Evolutionary conservation across 495 filamentous ascomycete genomes (phyloP).

Genomic region (Amphirosellinia nigrospora): DNA sequence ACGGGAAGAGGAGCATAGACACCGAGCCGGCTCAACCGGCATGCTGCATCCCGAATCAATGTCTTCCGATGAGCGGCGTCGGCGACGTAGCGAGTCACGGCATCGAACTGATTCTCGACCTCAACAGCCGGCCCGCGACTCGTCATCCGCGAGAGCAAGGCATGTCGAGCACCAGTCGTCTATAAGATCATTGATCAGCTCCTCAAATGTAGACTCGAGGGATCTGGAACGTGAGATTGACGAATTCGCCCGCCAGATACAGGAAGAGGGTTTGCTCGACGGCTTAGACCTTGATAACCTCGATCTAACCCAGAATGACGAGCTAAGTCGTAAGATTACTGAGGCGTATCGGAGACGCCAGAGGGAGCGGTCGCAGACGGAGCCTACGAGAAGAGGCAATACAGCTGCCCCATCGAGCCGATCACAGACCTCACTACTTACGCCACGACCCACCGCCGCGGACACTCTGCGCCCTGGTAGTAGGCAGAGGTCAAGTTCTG

Average conservation of each 20-base stretch:
- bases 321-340: constrained; percentile 86
- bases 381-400: constrained; percentile 48
- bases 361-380: constrained; percentile 50
- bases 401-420: constrained; percentile 42
- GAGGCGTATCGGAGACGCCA: constrained; percentile 81
- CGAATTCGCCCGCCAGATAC: constrained; percentile 86
- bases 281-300: constrained; percentile 85
- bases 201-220: constrained; percentile 71
- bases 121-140: constrained; percentile 43
- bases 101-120: constrained; percentile 45
- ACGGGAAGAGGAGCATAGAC: constrained; percentile 39
- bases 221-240: constrained; percentile 75
- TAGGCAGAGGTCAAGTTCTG: constrained; percentile 45
- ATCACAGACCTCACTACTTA: constrained; percentile 34
- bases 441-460: constrained; percentile 37
- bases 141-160: constrained; percentile 46
- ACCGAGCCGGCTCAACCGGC: constrained; percentile 38
- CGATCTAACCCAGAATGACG: constrained; percentile 76
- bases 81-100: constrained; percentile 28
- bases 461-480: constrained; percentile 45
- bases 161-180: constrained; percentile 86
- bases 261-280: constrained; percentile 85
- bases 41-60: constrained; percentile 38
- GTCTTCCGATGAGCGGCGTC: constrained; percentile 42
- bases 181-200: constrained; percentile 78